These are phyloP conservation scores for Debaryomyces fabryi DNA, from an alignment of 1,139 yeast genomes.

Conservation along the genomic window DNA sequence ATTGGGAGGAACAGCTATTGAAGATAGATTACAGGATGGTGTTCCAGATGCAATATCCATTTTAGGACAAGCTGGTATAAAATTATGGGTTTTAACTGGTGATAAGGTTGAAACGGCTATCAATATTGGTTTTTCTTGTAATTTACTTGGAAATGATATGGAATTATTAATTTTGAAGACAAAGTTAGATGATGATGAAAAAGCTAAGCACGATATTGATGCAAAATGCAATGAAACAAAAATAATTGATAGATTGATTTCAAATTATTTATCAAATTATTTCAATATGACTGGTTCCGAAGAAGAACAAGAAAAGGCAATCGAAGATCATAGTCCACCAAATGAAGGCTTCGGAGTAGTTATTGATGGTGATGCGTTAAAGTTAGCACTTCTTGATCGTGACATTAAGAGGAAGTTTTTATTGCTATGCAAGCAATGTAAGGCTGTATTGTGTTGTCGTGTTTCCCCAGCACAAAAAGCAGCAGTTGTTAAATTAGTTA, in stretches of 20 bases:
- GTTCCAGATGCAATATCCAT: slow-evolving; percentile 51
- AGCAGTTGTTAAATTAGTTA: slow-evolving; percentile 88
- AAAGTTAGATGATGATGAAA: slow-evolving; percentile 35
- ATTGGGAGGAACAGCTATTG: slow-evolving; percentile 57
- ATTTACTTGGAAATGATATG: slow-evolving; percentile 52
- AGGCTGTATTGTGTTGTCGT: slow-evolving; percentile 93
- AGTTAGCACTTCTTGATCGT: slow-evolving; percentile 62
- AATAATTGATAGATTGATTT: slow-evolving; percentile 58
- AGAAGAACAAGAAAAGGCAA: slow-evolving; percentile 64
- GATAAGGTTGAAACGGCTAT: slow-evolving; percentile 56
- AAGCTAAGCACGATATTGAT: slow-evolving; percentile 33
- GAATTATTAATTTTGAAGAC: slow-evolving; percentile 45
- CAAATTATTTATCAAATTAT: slow-evolving; percentile 59
- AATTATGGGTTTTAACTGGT: slow-evolving; percentile 55
- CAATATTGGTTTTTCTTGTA: slow-evolving; percentile 54
- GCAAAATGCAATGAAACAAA: slow-evolving; percentile 30
- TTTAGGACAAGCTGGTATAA: slow-evolving; percentile 52
- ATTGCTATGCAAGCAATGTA: slow-evolving; percentile 88
- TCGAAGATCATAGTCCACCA: slow-evolving; percentile 76
- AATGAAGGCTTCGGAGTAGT: slow-evolving; percentile 77
- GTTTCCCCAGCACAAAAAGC: slow-evolving; percentile 98
- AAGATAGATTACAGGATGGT: slow-evolving; percentile 54
- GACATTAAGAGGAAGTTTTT: slow-evolving; percentile 68
- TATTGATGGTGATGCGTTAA: slow-evolving; percentile 91
- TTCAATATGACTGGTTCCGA: slow-evolving; percentile 66